Evolutionary conservation across 148 eudicot genomes (phyloP), one percentile per base, ranked within the genome.

Genomic region (Cornus kousa): DNA sequence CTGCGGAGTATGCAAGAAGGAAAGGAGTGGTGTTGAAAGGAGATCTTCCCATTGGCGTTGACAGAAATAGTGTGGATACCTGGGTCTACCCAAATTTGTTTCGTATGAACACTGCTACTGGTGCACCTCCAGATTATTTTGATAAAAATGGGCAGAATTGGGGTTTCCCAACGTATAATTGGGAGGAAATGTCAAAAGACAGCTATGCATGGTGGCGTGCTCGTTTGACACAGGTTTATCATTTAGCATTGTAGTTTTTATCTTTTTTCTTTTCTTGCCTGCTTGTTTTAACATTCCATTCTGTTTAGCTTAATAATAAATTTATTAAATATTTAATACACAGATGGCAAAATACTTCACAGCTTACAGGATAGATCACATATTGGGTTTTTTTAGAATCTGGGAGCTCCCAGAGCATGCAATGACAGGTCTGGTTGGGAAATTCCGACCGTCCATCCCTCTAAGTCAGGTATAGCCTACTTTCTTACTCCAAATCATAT

Each of bases 51-150:
- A 96, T 96, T 37, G 99, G 99, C 13, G 99, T 96, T 22, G 99
- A 92, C 82, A 87, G 91, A 74, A 92, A 92, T 69, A 96, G 99
- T 85, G 99, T 96, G 69, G 99, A 96, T 86, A 96, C 99, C 67
- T 96, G 99, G 99, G 99, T 96, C 71, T 80, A 89, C 80, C 99
- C 99, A 31, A 93, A 70, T 79, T 84, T 96, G 78, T 96, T 96
- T 74, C 89, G 97, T 77, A 96, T 96, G 99, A 96, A 89, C 94
- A 92, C 99, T 35, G 81, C 99, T 28, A 96, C 99, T 60, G 99
- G 99, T 75, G 99, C 99, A 77, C 99, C 99, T 73, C 99, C 99
- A n/a, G 99, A 96, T 85, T 96, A 96, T 86, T 96, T 96, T 80
- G 99, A 96, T 80, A 96, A 93, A 90, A 96, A 93, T 80, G 99